These are phyloP conservation scores for Kwoniella newhampshirensis DNA, from an alignment of 768 basidiomycete genomes.

Conservation along the genomic window DNA sequence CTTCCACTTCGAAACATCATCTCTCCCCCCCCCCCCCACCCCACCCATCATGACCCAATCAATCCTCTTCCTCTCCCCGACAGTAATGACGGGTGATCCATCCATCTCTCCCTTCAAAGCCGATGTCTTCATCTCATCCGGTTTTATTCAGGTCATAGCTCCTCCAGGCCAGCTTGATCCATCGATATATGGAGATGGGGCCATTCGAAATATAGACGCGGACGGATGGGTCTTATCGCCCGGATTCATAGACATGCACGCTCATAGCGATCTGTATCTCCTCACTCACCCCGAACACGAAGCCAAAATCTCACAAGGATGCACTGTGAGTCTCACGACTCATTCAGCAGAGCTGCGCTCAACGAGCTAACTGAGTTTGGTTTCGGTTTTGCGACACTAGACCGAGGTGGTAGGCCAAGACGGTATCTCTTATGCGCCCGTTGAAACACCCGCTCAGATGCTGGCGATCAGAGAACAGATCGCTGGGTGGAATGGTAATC, in stretches of 20 bases:
- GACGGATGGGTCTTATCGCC: conserved; percentile 40
- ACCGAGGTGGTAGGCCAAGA: conserved; percentile 52
- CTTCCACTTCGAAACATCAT: too few species aligned
- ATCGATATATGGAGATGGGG: background rate
- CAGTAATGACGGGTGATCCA: conserved; percentile 39
- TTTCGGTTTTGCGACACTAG: conserved; percentile 11
- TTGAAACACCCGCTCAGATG: conserved; percentile 22
- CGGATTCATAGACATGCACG: conserved; percentile 52
- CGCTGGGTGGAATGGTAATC: conserved; percentile 51
- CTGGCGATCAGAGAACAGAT: conserved; percentile 44
- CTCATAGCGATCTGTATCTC: conserved; percentile 49
- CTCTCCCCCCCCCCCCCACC: too few species aligned
- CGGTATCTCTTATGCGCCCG: conserved; percentile 48
- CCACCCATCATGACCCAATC: too few species aligned
- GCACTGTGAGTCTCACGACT: conserved; percentile 39
- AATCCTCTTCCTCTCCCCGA: conserved; percentile 35
- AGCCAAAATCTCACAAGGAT: conserved; percentile 48
- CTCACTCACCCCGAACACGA: conserved; percentile 45
- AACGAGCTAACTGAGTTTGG: too few species aligned
- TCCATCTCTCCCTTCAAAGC: conserved; percentile 31
- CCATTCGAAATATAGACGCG: conserved; percentile 6
- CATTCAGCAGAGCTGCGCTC: background rate
- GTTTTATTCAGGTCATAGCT: conserved; percentile 35
- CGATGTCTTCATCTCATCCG: conserved; percentile 36
- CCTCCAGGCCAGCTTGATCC: background rate